Conservation (phyloP, 2,329 filamentous ascomycete genomes). For the Cyclaneusma minus region DNA sequence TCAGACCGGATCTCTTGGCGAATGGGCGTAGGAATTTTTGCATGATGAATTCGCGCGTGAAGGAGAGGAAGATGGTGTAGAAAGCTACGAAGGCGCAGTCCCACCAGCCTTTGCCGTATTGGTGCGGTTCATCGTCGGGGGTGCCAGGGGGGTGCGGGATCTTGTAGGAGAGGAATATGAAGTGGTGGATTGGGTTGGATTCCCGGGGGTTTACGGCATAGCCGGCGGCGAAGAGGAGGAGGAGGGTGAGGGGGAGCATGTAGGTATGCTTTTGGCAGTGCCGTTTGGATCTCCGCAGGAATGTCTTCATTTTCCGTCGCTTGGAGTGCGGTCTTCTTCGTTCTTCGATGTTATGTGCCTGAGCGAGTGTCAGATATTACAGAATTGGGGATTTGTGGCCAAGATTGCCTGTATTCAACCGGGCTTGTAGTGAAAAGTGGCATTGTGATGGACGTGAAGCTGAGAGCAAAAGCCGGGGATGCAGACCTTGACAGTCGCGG, state of each 20-base stretch:
- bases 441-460: slow-evolving; percentile 3
- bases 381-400: background rate
- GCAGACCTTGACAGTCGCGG: slow-evolving; percentile 12
- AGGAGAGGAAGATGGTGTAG: slow-evolving; percentile 79
- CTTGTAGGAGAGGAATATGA: slow-evolving; percentile 83
- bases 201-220: slow-evolving; percentile 65
- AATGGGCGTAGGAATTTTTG: slow-evolving; percentile 71
- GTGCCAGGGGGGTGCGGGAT: slow-evolving; percentile 33
- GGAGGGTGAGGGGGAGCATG: slow-evolving; percentile 51
- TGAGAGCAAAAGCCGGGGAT: slow-evolving; percentile 11
- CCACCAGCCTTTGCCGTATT: slow-evolving; percentile 80
- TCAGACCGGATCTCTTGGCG: slow-evolving; percentile 54
- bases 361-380: background rate
- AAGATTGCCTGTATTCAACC: slow-evolving; percentile 1
- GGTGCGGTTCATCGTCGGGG: slow-evolving; percentile 29
- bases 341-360: slow-evolving; percentile 11
- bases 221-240: slow-evolving; percentile 43
- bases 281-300: slow-evolving; percentile 30
- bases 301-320: slow-evolving; percentile 17
- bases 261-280: slow-evolving; percentile 41
- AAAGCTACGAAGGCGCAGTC: slow-evolving; percentile 81
- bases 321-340: slow-evolving; percentile 16
- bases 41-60: slow-evolving; percentile 94
- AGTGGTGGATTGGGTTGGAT: slow-evolving; percentile 64
- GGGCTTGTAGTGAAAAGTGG: background rate